These are phyloP conservation scores for Coniophora puteana DNA, from an alignment of 1,284 basidiomycete species.

Conservation along the genomic window DNA sequence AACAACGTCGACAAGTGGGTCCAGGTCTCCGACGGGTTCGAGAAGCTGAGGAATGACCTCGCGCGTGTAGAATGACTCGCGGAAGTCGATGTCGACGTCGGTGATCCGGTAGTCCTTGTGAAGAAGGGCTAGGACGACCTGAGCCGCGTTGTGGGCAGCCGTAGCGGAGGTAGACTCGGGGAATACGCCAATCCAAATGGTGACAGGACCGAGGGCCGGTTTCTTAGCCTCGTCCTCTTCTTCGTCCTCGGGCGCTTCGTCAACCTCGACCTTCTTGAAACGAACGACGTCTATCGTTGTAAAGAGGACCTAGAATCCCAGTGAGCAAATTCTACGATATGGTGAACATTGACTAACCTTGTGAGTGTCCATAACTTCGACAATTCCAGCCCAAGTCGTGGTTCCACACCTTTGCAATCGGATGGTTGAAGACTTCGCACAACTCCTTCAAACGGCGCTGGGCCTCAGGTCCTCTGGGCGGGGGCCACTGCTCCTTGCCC, in stretches of 20 bases:
- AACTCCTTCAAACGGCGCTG: slow-evolving; percentile 21
- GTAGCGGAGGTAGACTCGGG: slow-evolving; percentile 18
- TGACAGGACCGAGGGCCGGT: slow-evolving; percentile 14
- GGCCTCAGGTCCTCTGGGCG: slow-evolving; percentile 18
- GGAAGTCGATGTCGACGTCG: slow-evolving; percentile 23
- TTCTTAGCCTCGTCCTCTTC: slow-evolving; percentile 11
- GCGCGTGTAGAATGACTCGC: slow-evolving; percentile 20
- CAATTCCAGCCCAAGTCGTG: slow-evolving; percentile 23
- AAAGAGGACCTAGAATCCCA: slow-evolving; percentile 3
- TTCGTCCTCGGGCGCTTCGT: slow-evolving; percentile 5
- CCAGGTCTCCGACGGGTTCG: slow-evolving; percentile 14
- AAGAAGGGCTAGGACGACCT: slow-evolving; percentile 12
- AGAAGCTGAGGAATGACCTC: slow-evolving; percentile 17
- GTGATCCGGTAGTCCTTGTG: slow-evolving; percentile 17
- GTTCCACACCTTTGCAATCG: slow-evolving; percentile 10
- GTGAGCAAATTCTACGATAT: slow-evolving; percentile 6
- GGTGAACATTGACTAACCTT: slow-evolving; percentile 5
- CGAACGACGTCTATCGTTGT: slow-evolving; percentile 1
- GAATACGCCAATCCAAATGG: slow-evolving; percentile 25
- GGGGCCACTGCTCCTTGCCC: slow-evolving; percentile 13
- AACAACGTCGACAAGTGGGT: slow-evolving; percentile 19
- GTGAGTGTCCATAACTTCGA: slow-evolving; percentile 19
- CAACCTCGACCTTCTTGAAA: not conserved
- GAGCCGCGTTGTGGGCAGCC: slow-evolving; percentile 17
- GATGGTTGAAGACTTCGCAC: slow-evolving; percentile 17